Conservation (phyloP, 148 eudicot species). For the Heliamphora exappendiculata region DNA sequence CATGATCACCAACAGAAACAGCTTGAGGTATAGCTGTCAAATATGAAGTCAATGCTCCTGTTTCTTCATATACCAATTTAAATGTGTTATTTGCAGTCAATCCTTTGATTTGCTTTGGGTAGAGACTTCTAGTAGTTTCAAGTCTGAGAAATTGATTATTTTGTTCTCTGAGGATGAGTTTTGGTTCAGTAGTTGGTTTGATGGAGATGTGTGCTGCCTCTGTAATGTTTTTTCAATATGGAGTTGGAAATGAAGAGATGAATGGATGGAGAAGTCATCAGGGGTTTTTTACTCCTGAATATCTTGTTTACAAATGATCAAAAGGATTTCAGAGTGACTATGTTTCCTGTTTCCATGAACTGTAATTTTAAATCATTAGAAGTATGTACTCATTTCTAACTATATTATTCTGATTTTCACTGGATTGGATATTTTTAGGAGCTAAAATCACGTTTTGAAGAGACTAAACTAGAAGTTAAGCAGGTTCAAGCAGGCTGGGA, state of each 20-base stretch:
- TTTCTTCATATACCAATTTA: neutral
- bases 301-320: neutral
- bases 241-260: neutral
- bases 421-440: constrained; percentile 32
- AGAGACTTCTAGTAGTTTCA: neutral
- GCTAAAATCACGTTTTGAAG: constrained; percentile 44
- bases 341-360: neutral
- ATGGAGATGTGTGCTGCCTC: neutral
- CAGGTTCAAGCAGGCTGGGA: constrained; percentile 56
- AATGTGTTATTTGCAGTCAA: neutral
- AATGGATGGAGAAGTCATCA: neutral
- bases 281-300: neutral
- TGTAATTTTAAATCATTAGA: neutral
- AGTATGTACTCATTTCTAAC: neutral
- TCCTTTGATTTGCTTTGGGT: neutral
- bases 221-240: neutral
- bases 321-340: neutral
- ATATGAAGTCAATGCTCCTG: neutral
- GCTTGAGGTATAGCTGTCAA: constrained; percentile 41
- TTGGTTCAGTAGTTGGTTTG: neutral
- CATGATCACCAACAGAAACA: constrained; percentile 57
- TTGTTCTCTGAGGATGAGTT: neutral
- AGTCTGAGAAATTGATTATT: neutral
- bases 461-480: constrained; percentile 45
- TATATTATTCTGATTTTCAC: neutral